Conservation (phyloP, 2,329 filamentous ascomycete species). For the Talaromyces sp. region DNA sequence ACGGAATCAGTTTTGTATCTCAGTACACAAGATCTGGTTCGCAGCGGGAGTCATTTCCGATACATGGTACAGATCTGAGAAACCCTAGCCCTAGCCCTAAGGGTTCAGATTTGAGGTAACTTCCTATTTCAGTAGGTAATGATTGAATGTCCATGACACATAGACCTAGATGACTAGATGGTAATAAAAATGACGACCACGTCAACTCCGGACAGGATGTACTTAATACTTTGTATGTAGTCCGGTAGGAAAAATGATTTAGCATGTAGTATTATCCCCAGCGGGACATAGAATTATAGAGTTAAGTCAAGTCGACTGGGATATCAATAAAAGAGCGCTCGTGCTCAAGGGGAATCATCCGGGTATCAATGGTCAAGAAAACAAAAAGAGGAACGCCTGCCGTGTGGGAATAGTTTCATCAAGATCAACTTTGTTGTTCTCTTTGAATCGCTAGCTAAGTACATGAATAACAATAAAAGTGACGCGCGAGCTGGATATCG, state of each 20-base stretch:
- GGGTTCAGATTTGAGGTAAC: not conserved
- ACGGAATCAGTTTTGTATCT: not conserved
- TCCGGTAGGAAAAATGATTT: not conserved
- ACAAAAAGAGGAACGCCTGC: not conserved
- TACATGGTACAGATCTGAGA: not conserved
- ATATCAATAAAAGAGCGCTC: slow-evolving; percentile 3
- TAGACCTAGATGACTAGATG: not conserved
- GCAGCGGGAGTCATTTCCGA: not conserved
- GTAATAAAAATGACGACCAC: not conserved
- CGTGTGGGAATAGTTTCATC: slow-evolving; percentile 7
- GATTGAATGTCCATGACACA: not conserved
- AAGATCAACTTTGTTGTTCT: slow-evolving; percentile 7
- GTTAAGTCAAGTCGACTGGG: not conserved
- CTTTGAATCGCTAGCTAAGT: not conserved
- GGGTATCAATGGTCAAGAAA: slow-evolving; percentile 6
- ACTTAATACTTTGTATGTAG: not conserved
- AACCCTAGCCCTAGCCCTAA: not conserved
- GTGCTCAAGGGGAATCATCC: not conserved
- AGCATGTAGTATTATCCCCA: not conserved
- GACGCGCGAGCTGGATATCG: not conserved
- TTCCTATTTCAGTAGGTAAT: not conserved
- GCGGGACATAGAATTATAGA: not conserved
- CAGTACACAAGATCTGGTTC: not conserved
- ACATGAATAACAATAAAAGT: not conserved
- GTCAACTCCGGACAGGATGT: not conserved